phyloP scores from a whole-genome alignment of 352 stramenopile species.

The Phytophthora pini region DNA sequence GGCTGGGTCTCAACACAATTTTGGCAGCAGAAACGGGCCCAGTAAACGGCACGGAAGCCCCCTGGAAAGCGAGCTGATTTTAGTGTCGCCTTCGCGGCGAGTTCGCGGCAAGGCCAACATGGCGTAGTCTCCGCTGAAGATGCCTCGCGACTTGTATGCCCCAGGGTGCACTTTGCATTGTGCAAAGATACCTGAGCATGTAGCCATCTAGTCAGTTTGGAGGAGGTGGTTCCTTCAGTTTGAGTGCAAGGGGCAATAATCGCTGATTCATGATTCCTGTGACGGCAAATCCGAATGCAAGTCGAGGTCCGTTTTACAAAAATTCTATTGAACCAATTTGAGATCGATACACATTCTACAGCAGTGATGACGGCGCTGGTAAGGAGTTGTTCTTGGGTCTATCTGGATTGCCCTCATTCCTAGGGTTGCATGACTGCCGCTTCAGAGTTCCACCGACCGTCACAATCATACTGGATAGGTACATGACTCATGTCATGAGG shows the following conservation, averaged over 20 bases:
- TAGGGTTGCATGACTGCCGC: no score
- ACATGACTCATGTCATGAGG: no score
- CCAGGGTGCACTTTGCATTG: background rate
- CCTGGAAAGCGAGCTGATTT: conserved; percentile 29
- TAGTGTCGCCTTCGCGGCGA: conserved; percentile 10
- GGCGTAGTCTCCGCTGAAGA: no score
- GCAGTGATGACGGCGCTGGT: background rate
- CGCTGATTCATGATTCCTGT: no score
- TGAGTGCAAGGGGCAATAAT: background rate
- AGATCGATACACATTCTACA: conserved; percentile 13
- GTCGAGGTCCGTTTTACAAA: conserved; percentile 1
- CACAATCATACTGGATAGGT: no score
- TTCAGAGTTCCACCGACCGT: no score
- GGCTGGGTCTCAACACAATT: background rate
- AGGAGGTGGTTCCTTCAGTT: conserved; percentile 1
- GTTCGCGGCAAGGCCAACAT: conserved; percentile 1
- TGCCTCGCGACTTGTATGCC: no score
- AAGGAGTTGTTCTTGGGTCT: no score
- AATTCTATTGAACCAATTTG: conserved; percentile 39
- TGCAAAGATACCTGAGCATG: conserved; percentile 15
- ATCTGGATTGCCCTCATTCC: no score
- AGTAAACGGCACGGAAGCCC: conserved; percentile 23
- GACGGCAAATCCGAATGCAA: background rate
- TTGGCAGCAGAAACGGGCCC: conserved; percentile 22
- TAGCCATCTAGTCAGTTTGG: conserved; percentile 10